Conservation (phyloP, 78 protist genomes). For the Polysphondylium violaceum region DNA sequence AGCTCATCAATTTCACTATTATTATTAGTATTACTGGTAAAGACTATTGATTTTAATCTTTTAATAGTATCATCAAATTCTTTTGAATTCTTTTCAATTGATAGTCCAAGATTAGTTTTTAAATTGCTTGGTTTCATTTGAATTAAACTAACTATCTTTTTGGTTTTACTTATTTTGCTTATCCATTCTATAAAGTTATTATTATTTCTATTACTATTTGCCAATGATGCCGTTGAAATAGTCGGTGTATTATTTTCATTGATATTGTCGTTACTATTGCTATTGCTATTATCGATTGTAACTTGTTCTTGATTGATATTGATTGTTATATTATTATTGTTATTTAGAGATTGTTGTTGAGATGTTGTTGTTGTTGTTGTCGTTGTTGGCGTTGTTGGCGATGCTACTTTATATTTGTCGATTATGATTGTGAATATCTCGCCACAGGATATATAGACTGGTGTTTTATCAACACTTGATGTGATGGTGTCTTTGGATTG, state of each 20-base stretch:
- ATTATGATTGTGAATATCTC: slow-evolving; percentile 34
- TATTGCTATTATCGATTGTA: background rate
- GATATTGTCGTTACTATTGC: background rate
- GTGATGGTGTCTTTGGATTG: background rate
- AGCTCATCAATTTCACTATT: background rate
- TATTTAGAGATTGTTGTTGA: background rate
- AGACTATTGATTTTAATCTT: background rate
- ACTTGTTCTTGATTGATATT: background rate
- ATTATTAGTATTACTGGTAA: background rate
- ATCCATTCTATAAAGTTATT: slow-evolving; percentile 14
- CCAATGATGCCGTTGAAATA: background rate
- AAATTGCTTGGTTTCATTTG: background rate
- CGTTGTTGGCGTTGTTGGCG: background rate
- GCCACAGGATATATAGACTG: slow-evolving; percentile 33
- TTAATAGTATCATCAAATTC: slow-evolving; percentile 15
- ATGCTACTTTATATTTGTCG: background rate
- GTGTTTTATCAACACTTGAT: background rate
- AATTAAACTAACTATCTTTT: slow-evolving; percentile 2
- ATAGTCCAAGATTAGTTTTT: background rate
- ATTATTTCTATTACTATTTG: background rate
- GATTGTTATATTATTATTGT: background rate
- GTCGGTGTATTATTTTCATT: background rate
- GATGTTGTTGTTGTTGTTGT: background rate
- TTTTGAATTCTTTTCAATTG: slow-evolving; percentile 21
- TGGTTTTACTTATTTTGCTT: background rate